Conservation (phyloP, 2,329 filamentous ascomycete species). For the Polytolypa hystricis region DNA sequence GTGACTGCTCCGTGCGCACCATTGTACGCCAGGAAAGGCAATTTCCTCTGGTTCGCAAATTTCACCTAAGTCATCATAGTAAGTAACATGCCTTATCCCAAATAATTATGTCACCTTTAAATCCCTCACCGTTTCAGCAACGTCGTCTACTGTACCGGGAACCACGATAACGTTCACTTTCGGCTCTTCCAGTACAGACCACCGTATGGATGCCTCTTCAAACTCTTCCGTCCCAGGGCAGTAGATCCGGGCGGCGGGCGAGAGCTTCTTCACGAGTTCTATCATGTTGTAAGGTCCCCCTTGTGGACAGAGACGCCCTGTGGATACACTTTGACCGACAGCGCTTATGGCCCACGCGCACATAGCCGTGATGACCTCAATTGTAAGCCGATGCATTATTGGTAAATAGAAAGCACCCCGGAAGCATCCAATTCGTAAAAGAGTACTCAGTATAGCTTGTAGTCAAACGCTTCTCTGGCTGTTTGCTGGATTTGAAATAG, state of each 20-base stretch:
- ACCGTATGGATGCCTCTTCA: constrained; percentile 28
- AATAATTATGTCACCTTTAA: constrained; percentile 1
- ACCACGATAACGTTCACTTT: constrained; percentile 38
- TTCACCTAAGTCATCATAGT: constrained; percentile 34
- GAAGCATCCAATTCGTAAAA: too few relatives aligned
- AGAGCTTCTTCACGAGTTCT: constrained; percentile 20
- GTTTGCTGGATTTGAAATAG: not conserved
- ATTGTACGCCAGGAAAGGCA: constrained; percentile 45
- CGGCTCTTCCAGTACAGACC: constrained; percentile 37
- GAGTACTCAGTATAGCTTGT: not conserved
- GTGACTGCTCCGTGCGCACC: constrained; percentile 43
- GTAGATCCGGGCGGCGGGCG: constrained; percentile 32
- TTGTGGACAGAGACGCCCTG: not conserved
- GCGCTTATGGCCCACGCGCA: constrained; percentile 17
- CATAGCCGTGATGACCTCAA: constrained; percentile 16
- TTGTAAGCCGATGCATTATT: constrained; percentile 8
- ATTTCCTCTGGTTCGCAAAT: constrained; percentile 36
- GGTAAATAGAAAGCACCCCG: not conserved
- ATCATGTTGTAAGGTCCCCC: constrained; percentile 10
- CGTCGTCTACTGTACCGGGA: constrained; percentile 39
- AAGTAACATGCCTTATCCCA: too few relatives aligned
- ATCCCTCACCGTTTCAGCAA: constrained; percentile 35
- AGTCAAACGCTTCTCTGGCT: not conserved
- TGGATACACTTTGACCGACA: constrained; percentile 7
- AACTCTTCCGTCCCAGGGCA: constrained; percentile 34